phyloP scores from a whole-genome alignment of 2,329 filamentous ascomycete species.

The Aspergillus pseudoviridinutans region DNA sequence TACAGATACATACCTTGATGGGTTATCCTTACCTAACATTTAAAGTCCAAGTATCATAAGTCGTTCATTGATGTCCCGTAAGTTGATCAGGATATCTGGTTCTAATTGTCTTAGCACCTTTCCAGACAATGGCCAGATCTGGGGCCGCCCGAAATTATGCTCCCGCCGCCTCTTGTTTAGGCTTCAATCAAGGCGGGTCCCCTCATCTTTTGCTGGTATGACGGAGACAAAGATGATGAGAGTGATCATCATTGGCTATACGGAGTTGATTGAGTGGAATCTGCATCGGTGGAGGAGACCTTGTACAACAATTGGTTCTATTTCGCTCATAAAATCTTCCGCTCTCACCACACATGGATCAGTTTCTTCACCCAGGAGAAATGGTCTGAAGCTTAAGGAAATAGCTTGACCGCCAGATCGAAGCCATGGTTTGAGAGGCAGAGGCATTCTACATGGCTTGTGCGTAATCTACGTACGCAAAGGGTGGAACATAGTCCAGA shows the following conservation, averaged over 20 bases:
- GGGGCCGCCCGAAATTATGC: conserved; percentile 11
- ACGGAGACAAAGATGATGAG: neutral
- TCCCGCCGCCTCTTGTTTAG: conserved; percentile 24
- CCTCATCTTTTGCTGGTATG: conserved; percentile 1
- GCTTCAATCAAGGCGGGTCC: conserved; percentile 16
- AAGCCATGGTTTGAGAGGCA: conserved; percentile 1
- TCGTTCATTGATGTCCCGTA: neutral
- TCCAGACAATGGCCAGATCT: conserved; percentile 6
- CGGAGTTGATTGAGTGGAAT: neutral
- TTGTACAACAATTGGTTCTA: neutral
- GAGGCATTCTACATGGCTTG: neutral
- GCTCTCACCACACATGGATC: neutral
- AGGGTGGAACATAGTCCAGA: neutral
- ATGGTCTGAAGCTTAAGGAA: neutral
- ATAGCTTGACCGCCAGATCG: conserved; percentile 4
- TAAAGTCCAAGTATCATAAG: neutral
- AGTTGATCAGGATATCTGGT: neutral
- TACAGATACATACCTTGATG: neutral
- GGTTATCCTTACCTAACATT: neutral
- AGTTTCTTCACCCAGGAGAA: neutral
- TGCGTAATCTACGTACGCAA: neutral
- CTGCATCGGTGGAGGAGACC: neutral
- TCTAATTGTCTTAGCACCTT: neutral
- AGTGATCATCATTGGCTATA: neutral
- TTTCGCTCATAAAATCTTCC: neutral